A percentile compares a stretch with the other conserved stretches of the same genome.
phyloP scores from a whole-genome alignment of 495 filamentous ascomycete genomes.

The Lasiosphaeria miniovina region DNA sequence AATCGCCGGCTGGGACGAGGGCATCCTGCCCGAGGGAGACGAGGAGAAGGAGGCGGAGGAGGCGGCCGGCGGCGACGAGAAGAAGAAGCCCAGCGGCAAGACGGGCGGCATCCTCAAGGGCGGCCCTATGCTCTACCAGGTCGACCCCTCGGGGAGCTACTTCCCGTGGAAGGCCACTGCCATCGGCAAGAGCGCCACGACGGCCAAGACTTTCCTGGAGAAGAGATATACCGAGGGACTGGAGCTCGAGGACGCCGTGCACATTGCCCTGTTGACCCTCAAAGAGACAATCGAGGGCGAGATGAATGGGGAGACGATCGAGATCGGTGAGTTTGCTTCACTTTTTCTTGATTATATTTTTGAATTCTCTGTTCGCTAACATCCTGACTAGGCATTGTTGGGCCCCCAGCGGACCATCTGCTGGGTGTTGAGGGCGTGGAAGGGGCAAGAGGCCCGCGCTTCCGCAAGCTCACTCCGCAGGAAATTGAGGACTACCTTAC shows the following conservation, averaged over 20 bases:
- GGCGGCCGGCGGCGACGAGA: conserved; percentile 54
- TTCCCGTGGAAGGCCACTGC: conserved; percentile 99
- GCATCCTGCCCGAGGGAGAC: conserved; percentile 74
- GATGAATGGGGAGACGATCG: conserved; percentile 98
- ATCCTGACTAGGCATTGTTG: conserved; percentile 74
- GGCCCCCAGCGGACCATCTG: conserved; percentile 86
- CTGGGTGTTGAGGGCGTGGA: conserved; percentile 92
- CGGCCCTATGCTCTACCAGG: conserved; percentile 95
- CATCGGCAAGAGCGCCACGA: conserved; percentile 97
- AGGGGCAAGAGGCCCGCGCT: conserved; percentile 83
- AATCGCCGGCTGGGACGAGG: conserved; percentile 98
- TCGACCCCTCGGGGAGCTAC: conserved; percentile 93
- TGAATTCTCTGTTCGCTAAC: conserved; percentile 33
- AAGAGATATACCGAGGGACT: conserved; percentile 97
- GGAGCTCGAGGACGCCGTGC: conserved; percentile 96
- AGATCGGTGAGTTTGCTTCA: conserved; percentile 70
- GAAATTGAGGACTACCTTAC: conserved; percentile 99
- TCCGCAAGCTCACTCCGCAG: conserved; percentile 92
- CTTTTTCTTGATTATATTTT: not conserved
- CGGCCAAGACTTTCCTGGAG: conserved; percentile 97
- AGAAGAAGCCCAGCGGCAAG: conserved; percentile 71
- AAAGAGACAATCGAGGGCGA: conserved; percentile 99
- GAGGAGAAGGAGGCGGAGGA: conserved; percentile 46
- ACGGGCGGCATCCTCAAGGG: conserved; percentile 95
- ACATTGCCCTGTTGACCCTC: conserved; percentile 94